Base-by-base conservation (phyloP, 768 basidiomycete genomes). In the Chalciporus pseudorubinellus region DNA sequence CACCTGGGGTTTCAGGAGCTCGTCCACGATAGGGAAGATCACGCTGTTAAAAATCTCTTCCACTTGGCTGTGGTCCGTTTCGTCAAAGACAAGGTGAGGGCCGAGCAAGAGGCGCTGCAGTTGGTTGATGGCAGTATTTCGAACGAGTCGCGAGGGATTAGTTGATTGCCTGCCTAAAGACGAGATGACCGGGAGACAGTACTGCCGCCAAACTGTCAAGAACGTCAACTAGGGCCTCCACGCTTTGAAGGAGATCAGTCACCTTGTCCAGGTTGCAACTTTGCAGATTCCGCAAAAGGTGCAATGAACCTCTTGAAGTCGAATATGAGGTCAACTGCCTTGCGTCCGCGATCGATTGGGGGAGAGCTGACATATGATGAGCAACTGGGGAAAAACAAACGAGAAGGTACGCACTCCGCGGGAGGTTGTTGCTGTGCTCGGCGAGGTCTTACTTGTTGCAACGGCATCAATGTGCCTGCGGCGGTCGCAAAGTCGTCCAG, bases 1-100 rank as follows among this genome's bases (percentile, higher is more conserved):
- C 16, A 89, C 82, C 53, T 93, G 85, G 0, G 90, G 86, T 60
- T 89, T 91, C 56, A 98, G 73, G 16, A 99, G 76, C 57, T 95
- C 95, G 55, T 98, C 94, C 26, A 98, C 70, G 36, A 98, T 79
- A 4, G 94, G 95, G 72, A 97, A 97, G 34, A 98, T 72, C 49
- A 95, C 85, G 31, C 83, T 79, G 66, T 92, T 89, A 74, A 98
- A 97, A 19, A 95, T 79, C 52, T 92, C 86, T 54, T 88, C 84
- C 29, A 93, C 80, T 61, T 89, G 81, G 1, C 55, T 66, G 21
- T 82, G 78, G 50, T 85, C 79, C 21, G 78, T 73, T 26, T 80
- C 77, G 50, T 83, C 79, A 20, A 84, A 74, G 9, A 79, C 65
- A 44, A 92, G 69, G 45, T 89, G 82, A 10, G 88, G 86, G 3